Evolutionary conservation across 2,329 filamentous ascomycete genomes (phyloP), one percentile per base, ranked within the genome.

Genomic region (Balansia obtecta): DNA sequence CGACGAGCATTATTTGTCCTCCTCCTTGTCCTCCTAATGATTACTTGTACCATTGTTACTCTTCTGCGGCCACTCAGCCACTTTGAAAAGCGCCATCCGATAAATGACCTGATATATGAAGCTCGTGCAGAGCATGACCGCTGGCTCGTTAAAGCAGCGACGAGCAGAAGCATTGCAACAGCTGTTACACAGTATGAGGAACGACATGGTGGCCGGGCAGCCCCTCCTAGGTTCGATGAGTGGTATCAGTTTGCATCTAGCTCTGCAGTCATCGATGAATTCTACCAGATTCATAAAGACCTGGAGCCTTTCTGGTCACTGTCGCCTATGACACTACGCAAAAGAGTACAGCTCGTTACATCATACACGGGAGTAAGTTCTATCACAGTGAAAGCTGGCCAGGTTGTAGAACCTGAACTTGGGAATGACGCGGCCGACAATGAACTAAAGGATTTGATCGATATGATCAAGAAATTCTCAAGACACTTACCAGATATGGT

Each of bases 401-500:
- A 77, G 45, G 79, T 82, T 7, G 58, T 60, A 9, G 66, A 69
- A 50, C 69, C 64, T n/a, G 56, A 64, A 15, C 61, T 65, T 8
- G 54, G 57, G 2, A 60, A 66, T 43, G 61, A 62, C 3, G 58
- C 57, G 0, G 59, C 70, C 20, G 61, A 63, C 16, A 52, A 60
- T 12, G 59, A 69, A 18, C 56, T 79, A 39, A 65, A 73, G 13
- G 65, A 68, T n/a, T 59, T 77, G 0, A 70, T 79, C 7, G 75
- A 76, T 4, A 86, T 93, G 77, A 80, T 94, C 61, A 71, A 79
- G 48, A 70, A 75, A 1, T 95, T 95, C 58, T 75, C 82, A 1
- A 68, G 82, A 55, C 79, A 85, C 60, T 71, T 95, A 13, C 87
- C 88, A 1, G 80, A 90, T 55, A 90, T 95, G 86, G 80, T 88